Base-by-base conservation (phyloP, 192 early-diverging fungal genomes). In the Entophlyctis luteolus region DNA sequence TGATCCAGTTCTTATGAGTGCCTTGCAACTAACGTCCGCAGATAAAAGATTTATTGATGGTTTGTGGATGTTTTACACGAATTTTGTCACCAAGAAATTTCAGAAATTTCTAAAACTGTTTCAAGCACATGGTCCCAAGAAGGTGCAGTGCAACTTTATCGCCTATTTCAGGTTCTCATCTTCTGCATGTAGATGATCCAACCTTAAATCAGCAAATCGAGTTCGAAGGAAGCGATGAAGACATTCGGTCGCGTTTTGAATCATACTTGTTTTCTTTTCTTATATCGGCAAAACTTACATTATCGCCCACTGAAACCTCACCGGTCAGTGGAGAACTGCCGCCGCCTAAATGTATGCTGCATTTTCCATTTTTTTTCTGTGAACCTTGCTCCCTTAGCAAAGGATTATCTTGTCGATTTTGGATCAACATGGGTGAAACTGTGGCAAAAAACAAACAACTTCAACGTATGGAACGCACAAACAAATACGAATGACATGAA, bases 21-120 rank as follows among this genome's bases (percentile, higher is more conserved):
- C 84, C 10, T 67, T 89, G 5, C 74, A 65, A 38, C 67, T 89
- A 38, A 90, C 88, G 3, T 74, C 83, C 22, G 87, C 90, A 2
- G 90, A 92, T 67, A 72, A 84, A 36, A 79, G 86, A 55, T 92
- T 90, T 77, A 90, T 90, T 71, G 90, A 92, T 50, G 83, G 73
- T 74, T 46, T 14, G 23, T 18, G 38, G 27, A 42, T 29, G 16
- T 48, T 20, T 12, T 47, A 10, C 27, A 29, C 45, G 28, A 23
- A 55, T 10, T 52, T 59, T 5, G 0, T 16, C 25, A 36, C 36
- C 32, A 32, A 62, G n/a, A 23, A 34, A 42, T 42, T 42, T 42
- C 34, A 79, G 86, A 89, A 62, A 87, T 91, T 37, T 76, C 83
- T 29, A 86, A 86, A 67, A 76, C 82, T 31, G 86, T 91, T 20